A percentile compares a stretch with the other conserved stretches of the same genome.
phyloP scores from a whole-genome alignment of 2,329 filamentous ascomycete species.

The Pseudogymnoascus sp. region DNA sequence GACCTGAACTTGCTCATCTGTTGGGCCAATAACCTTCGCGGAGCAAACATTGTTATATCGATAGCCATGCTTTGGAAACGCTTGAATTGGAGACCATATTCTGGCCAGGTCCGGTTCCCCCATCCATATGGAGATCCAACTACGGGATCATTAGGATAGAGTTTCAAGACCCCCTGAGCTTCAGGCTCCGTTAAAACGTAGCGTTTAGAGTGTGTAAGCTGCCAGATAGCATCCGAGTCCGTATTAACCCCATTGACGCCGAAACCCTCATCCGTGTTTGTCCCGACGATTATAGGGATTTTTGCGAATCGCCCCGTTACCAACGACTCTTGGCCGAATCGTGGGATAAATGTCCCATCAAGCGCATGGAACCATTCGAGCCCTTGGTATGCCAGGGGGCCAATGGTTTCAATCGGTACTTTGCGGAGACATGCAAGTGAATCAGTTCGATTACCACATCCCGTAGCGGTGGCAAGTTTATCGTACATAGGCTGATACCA shows the following conservation, averaged over 20 bases:
- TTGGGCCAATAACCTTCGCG: not conserved
- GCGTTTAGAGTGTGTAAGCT: not conserved
- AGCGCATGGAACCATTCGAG: conserved; percentile 33
- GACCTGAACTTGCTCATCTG: not conserved
- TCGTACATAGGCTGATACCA: conserved; percentile 32
- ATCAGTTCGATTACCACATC: conserved; percentile 20
- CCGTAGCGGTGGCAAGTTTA: conserved; percentile 27
- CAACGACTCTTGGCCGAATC: not conserved
- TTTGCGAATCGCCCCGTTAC: conserved; percentile 28
- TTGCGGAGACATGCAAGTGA: conserved; percentile 24
- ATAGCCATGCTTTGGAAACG: not conserved
- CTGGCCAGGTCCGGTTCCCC: not conserved
- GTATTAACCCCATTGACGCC: conserved; percentile 42
- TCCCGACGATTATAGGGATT: conserved; percentile 38
- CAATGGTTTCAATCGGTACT: conserved; percentile 16
- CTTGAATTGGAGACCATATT: conserved; percentile 15
- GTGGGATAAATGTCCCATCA: conserved; percentile 20
- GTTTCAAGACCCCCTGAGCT: conserved; percentile 32
- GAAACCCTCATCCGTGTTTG: conserved; percentile 31
- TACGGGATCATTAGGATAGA: not conserved
- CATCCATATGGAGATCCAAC: conserved; percentile 9
- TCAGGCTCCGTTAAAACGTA: conserved; percentile 18
- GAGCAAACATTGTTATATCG: not conserved
- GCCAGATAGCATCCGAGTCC: conserved; percentile 37
- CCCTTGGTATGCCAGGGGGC: conserved; percentile 28